Evolutionary conservation across 306 rosid species (phyloP).

Genomic region (Fragaria ananassa): DNA sequence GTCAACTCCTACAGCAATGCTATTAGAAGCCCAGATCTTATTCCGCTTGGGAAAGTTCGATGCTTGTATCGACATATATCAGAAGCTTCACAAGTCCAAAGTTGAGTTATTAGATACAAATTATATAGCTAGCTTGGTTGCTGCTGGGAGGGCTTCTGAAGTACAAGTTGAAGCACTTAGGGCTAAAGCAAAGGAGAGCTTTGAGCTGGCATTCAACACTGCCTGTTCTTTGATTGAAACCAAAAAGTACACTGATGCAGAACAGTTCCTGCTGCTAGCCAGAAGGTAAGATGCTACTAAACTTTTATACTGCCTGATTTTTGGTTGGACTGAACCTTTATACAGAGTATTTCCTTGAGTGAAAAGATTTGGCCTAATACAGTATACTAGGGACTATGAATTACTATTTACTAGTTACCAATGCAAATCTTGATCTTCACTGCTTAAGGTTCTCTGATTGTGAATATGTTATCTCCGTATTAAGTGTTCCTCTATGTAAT

Average conservation of each 20-base stretch:
- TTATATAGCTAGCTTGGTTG: constrained; percentile 72
- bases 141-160: constrained; percentile 81
- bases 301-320: background rate
- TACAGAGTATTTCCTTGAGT: background rate
- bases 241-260: constrained; percentile 75
- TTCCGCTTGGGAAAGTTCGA: constrained; percentile 86
- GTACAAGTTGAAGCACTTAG: constrained; percentile 78
- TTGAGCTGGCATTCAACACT: constrained; percentile 89
- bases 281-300: constrained; percentile 54
- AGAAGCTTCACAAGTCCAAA: constrained; percentile 78
- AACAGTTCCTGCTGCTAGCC: constrained; percentile 76
- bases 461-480: background rate
- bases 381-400: background rate
- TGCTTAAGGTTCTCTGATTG: background rate
- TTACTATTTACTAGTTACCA: background rate
- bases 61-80: constrained; percentile 83
- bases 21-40: constrained; percentile 86
- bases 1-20: constrained; percentile 52
- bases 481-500: background rate
- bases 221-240: constrained; percentile 81
- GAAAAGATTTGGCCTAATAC: background rate
- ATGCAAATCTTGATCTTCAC: background rate
- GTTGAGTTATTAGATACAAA: constrained; percentile 78
- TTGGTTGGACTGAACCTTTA: background rate
- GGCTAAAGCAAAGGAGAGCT: constrained; percentile 79